Evolutionary conservation across 2,329 filamentous ascomycete genomes (phyloP), one percentile per base, ranked within the genome.

Genomic region (Aspergillus japonicus): DNA sequence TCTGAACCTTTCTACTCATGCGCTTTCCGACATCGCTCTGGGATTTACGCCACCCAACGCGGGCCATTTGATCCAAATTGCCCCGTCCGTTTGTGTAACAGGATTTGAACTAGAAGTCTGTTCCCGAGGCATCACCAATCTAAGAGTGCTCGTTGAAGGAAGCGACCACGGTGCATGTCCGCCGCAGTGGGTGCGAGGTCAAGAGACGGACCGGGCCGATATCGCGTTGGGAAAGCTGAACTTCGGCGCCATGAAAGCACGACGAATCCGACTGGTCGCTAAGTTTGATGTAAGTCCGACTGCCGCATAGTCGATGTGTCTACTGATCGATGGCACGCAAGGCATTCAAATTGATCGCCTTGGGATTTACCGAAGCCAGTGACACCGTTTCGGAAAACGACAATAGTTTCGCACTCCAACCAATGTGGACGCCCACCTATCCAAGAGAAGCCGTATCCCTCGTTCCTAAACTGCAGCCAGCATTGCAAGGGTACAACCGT

Each of bases 301-400:
- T 6, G n/a, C 19, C 14, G 19, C 23, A 14, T 31, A 16, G 3
- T 16, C 5, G 5, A 6, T 16, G 6, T 31, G 26, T 42, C 42
- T 11, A 10, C 29, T 21, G 23, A 42, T 47, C 50, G 16, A 49
- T 31, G 26, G 23, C 12, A 10, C 4, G 10, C 35, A 24, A 59
- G 57, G 57, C 47, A 10, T 59, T 56, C 26, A 59, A 59, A 29
- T 51, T 59, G 23, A 42, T 56, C 16, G 47, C 52, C 5, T 24
- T 59, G 16, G 52, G 57, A 8, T 26, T 26, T 26, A 26, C 26
- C 26, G 26, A 26, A 26, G 21, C 55, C 1, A 35, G 8, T 47
- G 51, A 50, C 14, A 24, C 12, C 16, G 5, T 5, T 23, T 31
- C 44, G 26, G 11, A 29, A 24, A 3, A 8, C 4, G 16, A 4